Percentiles rank a stretch among this genome's conserved stretches.
These are phyloP conservation scores for Clarireedia homoeocarpa DNA, from an alignment of 2,329 filamentous ascomycete genomes.

Conservation along the genomic window DNA sequence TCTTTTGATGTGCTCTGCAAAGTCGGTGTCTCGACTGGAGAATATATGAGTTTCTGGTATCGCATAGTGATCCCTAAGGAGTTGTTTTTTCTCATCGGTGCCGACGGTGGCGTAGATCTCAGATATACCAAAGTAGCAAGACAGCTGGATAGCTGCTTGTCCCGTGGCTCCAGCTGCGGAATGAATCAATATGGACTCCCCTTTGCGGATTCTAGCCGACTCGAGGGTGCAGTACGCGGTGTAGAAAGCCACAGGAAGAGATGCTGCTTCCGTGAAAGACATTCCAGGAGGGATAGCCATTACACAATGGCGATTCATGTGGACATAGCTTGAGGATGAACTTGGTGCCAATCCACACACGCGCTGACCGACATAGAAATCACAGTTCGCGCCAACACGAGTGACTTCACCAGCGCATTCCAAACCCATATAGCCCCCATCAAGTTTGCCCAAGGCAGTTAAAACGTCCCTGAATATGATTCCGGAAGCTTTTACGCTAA, in stretches of 20 bases:
- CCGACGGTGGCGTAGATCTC: slow-evolving; percentile 6
- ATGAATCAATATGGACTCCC: slow-evolving; percentile 28
- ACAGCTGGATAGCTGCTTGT: slow-evolving; percentile 25
- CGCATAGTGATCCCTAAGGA: not conserved
- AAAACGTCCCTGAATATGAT: slow-evolving; percentile 27
- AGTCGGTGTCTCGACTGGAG: not conserved
- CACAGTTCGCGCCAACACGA: slow-evolving; percentile 23
- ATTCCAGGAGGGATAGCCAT: slow-evolving; percentile 11
- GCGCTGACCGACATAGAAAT: slow-evolving; percentile 27
- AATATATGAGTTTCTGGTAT: not conserved
- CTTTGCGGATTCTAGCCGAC: slow-evolving; percentile 9
- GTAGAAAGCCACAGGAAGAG: slow-evolving; percentile 17
- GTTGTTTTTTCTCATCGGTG: not conserved
- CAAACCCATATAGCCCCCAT: slow-evolving; percentile 24
- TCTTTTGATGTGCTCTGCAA: not conserved
- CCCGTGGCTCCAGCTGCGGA: slow-evolving; percentile 27
- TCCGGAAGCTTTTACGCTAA: slow-evolving; percentile 26
- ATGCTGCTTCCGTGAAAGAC: slow-evolving; percentile 12
- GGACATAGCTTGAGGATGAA: not conserved
- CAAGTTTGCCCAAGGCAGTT: slow-evolving; percentile 29
- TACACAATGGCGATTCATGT: not conserved
- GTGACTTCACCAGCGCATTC: slow-evolving; percentile 31
- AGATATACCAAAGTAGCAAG: not conserved
- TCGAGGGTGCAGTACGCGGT: slow-evolving; percentile 15
- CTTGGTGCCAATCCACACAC: slow-evolving; percentile 13